Conservation (phyloP, 768 basidiomycete species). For the Amanita muscaria region DNA sequence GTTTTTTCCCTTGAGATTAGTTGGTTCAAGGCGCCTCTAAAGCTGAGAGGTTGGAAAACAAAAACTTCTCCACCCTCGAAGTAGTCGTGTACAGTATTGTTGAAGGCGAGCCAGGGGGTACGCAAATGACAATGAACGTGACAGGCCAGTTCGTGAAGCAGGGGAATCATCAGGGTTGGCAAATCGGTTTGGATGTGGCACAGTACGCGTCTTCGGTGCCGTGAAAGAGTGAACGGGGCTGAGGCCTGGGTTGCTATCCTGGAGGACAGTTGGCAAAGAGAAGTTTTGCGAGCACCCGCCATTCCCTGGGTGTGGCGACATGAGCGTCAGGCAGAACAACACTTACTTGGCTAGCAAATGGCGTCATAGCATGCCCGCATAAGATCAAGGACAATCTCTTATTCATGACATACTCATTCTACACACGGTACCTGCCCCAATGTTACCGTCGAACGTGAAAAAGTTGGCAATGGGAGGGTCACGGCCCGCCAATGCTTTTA, state of each 20-base stretch:
- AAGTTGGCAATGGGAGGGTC: slow-evolving; percentile 94
- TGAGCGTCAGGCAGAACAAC: too few relatives aligned
- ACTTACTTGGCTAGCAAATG: slow-evolving; percentile 7
- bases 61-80: slow-evolving; percentile 26
- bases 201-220: too few relatives aligned
- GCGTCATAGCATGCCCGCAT: slow-evolving; percentile 16
- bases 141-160: slow-evolving; percentile 62
- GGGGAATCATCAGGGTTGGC: slow-evolving; percentile 39
- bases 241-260: too few relatives aligned
- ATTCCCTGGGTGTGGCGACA: too few relatives aligned
- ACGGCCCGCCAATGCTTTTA: slow-evolving; percentile 83
- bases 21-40: slow-evolving; percentile 49
- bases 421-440: slow-evolving; percentile 65
- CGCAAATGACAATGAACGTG: slow-evolving; percentile 61
- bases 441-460: slow-evolving; percentile 79
- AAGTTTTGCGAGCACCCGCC: neutral
- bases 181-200: neutral
- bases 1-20: slow-evolving; percentile 42
- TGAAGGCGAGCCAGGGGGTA: slow-evolving; percentile 36
- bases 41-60: slow-evolving; percentile 32
- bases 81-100: slow-evolving; percentile 21
- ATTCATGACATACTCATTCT: slow-evolving; percentile 42
- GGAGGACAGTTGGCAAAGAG: neutral
- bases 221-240: too few relatives aligned
- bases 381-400: slow-evolving; percentile 25